phyloP scores from a whole-genome alignment of 345 rosid species.

The Gynandropsis gynandra region DNA sequence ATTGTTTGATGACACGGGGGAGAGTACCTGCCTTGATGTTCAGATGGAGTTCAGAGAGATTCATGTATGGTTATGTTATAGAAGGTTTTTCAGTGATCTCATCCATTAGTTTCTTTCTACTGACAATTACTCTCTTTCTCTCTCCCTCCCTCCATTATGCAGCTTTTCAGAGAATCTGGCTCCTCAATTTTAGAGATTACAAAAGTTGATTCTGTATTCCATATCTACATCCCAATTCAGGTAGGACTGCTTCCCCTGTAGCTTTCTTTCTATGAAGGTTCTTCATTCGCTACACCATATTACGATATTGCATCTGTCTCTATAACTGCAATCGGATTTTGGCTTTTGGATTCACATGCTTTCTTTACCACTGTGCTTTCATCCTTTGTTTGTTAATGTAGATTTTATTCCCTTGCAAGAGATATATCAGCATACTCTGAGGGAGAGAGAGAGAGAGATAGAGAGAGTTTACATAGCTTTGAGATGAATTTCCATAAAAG shows the following conservation, averaged over 20 bases:
- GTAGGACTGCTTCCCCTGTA: slow-evolving; percentile 34
- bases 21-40: slow-evolving; percentile 82
- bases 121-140: slow-evolving; percentile 16
- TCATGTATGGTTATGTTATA: slow-evolving; percentile 52
- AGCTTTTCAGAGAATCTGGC: slow-evolving; percentile 76
- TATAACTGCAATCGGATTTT: slow-evolving; percentile 1
- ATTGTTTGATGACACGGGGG: slow-evolving; percentile 79
- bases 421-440: not conserved
- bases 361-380: not conserved
- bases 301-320: slow-evolving; percentile 18
- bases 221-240: slow-evolving; percentile 72
- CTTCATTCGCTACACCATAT: slow-evolving; percentile 10
- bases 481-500: too few relatives aligned
- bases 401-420: not conserved
- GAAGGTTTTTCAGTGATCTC: slow-evolving; percentile 18
- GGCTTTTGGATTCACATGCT: not conserved
- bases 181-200: slow-evolving; percentile 76
- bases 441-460: not conserved
- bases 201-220: slow-evolving; percentile 75
- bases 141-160: slow-evolving; percentile 34
- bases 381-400: slow-evolving; percentile 6
- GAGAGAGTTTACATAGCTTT: too few relatives aligned
- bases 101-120: slow-evolving; percentile 13
- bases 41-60: slow-evolving; percentile 90
- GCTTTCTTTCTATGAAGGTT: not conserved